phyloP scores from a whole-genome alignment of 495 filamentous ascomycete genomes.

The Cairneyella variabilis region DNA sequence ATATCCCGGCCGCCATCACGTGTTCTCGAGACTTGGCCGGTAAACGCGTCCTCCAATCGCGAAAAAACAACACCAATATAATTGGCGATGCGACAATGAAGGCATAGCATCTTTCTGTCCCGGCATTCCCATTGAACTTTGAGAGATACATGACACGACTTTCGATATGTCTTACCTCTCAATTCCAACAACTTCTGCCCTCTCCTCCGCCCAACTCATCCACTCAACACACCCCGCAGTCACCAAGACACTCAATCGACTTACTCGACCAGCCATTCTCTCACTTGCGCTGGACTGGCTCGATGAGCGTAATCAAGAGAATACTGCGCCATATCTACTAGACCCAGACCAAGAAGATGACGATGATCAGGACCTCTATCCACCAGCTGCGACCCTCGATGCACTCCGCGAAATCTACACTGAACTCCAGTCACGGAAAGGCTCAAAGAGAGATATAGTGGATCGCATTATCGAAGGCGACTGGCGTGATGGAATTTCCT shows the following conservation, averaged over 20 bases:
- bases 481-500: constrained; percentile 71
- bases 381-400: constrained; percentile 55
- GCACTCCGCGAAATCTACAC: constrained; percentile 61
- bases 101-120: no score
- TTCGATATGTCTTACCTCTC: constrained; percentile 21
- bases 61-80: no score
- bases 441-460: constrained; percentile 67
- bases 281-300: constrained; percentile 72
- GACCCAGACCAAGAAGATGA: constrained; percentile 39
- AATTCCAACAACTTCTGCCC: constrained; percentile 27
- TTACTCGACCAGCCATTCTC: constrained; percentile 67
- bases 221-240: constrained; percentile 60
- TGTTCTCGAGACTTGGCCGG: background rate
- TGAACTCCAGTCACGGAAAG: constrained; percentile 51
- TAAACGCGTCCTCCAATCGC: background rate
- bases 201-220: constrained; percentile 52
- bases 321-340: constrained; percentile 51
- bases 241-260: constrained; percentile 57
- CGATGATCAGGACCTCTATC: constrained; percentile 52
- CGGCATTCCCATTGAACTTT: no score
- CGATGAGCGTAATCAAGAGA: constrained; percentile 51
- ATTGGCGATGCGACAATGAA: no score
- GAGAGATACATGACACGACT: no score
- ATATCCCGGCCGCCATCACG: background rate
- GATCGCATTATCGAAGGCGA: constrained; percentile 77